These are phyloP conservation scores for Hericium erinaceus DNA, from an alignment of 768 basidiomycete species.

Conservation along the genomic window DNA sequence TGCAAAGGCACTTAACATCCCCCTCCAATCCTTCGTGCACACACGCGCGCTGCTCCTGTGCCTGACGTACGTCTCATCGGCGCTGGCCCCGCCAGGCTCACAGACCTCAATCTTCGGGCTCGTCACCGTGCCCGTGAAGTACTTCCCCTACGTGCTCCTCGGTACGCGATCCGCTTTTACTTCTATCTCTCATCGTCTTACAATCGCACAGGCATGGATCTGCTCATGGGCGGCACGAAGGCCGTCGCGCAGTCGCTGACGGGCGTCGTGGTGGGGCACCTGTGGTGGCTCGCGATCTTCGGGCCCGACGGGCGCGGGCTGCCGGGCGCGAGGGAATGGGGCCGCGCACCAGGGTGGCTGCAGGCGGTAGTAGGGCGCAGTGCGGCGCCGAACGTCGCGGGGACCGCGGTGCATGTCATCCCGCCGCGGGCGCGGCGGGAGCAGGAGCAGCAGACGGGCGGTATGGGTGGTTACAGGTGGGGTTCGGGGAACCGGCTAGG, in stretches of 20 bases:
- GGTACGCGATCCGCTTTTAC: constrained; percentile 13
- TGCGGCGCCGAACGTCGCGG: constrained; percentile 24
- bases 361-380: constrained; percentile 19
- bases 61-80: constrained; percentile 59
- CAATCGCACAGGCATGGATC: constrained; percentile 36
- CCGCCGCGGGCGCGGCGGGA: constrained; percentile 36
- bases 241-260: constrained; percentile 50
- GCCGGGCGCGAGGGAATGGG: constrained; percentile 45
- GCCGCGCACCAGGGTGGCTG: constrained; percentile 9
- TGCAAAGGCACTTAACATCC: constrained; percentile 44
- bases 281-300: constrained; percentile 70
- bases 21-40: constrained; percentile 48
- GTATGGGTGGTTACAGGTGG: constrained; percentile 35
- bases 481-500: constrained; percentile 48
- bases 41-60: constrained; percentile 56
- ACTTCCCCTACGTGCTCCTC: constrained; percentile 69
- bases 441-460: constrained; percentile 10
- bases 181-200: neutral
- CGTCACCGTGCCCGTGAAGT: constrained; percentile 59
- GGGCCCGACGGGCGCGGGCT: constrained; percentile 48
- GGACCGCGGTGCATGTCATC: constrained; percentile 45
- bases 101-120: constrained; percentile 76
- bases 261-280: constrained; percentile 69
- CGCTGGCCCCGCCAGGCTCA: constrained; percentile 54
- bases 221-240: constrained; percentile 49